A percentile compares a stretch with the other conserved stretches of the same genome.
These are phyloP conservation scores for Amniculicola lignicola DNA, from an alignment of 495 filamentous ascomycete species.

Conservation along the genomic window DNA sequence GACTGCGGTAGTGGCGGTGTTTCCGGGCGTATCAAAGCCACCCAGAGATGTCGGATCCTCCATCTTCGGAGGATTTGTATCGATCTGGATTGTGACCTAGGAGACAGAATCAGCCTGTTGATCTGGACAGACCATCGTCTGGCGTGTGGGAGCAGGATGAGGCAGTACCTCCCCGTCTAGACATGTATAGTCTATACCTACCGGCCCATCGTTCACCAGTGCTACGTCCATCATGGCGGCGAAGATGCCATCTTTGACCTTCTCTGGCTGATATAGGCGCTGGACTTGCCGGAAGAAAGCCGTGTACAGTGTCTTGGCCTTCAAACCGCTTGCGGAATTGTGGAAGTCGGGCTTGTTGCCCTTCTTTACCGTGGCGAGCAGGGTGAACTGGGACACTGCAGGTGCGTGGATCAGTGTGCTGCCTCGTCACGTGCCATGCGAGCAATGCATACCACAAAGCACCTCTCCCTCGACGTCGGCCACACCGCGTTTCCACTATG, in stretches of 20 bases:
- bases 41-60: slow-evolving; percentile 37
- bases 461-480: slow-evolving; percentile 85
- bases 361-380: slow-evolving; percentile 88
- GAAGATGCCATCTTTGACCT: slow-evolving; percentile 91
- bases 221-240: slow-evolving; percentile 99
- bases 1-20: slow-evolving; percentile 15
- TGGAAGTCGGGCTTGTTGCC: slow-evolving; percentile 95
- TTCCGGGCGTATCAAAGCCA: slow-evolving; percentile 6
- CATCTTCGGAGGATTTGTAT: slow-evolving; percentile 58
- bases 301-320: slow-evolving; percentile 78
- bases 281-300: slow-evolving; percentile 75
- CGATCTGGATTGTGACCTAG: slow-evolving; percentile 65
- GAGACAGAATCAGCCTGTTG: slow-evolving; percentile 8
- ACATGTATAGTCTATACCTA: slow-evolving; percentile 69
- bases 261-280: slow-evolving; percentile 66
- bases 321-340: slow-evolving; percentile 70
- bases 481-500: slow-evolving; percentile 83
- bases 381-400: slow-evolving; percentile 95
- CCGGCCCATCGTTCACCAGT: slow-evolving; percentile 89
- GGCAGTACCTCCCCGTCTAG: slow-evolving; percentile 59
- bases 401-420: background rate
- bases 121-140: slow-evolving; percentile 10
- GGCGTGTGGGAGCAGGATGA: slow-evolving; percentile 10
- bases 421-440: background rate
- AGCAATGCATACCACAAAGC: slow-evolving; percentile 67